phyloP scores from a whole-genome alignment of 176 grass and related monocot species.

The Eleusine coracana region DNA sequence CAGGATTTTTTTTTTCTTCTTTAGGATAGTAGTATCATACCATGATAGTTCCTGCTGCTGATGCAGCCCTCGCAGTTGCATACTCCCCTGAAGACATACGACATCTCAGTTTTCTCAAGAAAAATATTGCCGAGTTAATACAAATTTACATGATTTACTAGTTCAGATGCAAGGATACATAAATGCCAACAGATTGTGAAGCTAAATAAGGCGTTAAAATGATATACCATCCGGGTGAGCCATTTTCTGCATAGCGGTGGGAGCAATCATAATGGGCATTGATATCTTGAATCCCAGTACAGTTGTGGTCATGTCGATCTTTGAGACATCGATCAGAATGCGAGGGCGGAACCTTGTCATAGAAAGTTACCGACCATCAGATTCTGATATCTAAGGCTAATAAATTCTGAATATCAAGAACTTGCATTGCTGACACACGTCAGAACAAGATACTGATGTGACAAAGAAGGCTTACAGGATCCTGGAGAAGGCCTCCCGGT shows the following conservation, averaged over 20 bases:
- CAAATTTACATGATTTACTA: too few relatives aligned
- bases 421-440: not conserved
- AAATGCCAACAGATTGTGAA: not conserved
- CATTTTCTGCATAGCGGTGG: conserved; percentile 85
- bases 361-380: not conserved
- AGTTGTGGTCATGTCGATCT: conserved; percentile 76
- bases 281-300: conserved; percentile 82
- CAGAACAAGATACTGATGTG: not conserved
- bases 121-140: not conserved
- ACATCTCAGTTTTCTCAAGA: conserved; percentile 3
- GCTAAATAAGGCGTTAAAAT: not conserved
- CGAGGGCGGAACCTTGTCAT: conserved; percentile 71
- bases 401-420: not conserved
- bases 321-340: conserved; percentile 86
- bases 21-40: conserved; percentile 30
- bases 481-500: conserved; percentile 82
- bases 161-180: not conserved
- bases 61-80: conserved; percentile 83
- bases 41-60: conserved; percentile 85
- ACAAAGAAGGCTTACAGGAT: conserved; percentile 66
- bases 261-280: conserved; percentile 93
- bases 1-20: not conserved
- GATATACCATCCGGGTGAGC: conserved; percentile 80
- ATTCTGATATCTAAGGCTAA: not conserved
- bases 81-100: conserved; percentile 65